Evolutionary conservation across 2,329 filamentous ascomycete species (phyloP).

Genomic region (Talaromyces albobiverticillius): DNA sequence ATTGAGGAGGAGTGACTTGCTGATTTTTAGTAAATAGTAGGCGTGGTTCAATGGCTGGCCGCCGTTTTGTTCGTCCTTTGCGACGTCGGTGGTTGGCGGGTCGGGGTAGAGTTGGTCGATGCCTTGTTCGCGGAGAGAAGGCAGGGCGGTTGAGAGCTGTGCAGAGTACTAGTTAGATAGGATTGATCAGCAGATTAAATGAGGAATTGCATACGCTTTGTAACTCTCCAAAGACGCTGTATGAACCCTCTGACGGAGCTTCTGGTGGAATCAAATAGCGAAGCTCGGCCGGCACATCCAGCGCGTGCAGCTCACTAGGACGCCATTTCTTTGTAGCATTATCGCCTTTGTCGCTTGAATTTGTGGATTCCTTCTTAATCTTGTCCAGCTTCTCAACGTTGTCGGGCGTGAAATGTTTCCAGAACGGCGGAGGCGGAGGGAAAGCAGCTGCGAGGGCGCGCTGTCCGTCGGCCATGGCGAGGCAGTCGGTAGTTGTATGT

Average conservation of each 20-base stretch:
- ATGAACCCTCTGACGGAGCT: conserved; percentile 67
- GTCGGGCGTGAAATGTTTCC: conserved; percentile 77
- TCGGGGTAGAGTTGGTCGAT: conserved; percentile 68
- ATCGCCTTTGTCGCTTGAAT: conserved; percentile 22
- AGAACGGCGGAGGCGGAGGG: conserved; percentile 86
- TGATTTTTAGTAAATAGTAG: conserved; percentile 68
- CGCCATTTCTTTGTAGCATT: conserved; percentile 33
- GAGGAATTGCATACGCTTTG: conserved; percentile 52
- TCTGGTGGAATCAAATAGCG: conserved; percentile 76
- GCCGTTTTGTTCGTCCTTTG: conserved; percentile 43
- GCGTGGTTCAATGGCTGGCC: conserved; percentile 48
- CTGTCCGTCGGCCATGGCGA: conserved; percentile 59
- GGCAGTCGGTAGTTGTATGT: not conserved
- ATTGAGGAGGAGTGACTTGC: conserved; percentile 81
- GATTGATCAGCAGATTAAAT: not conserved
- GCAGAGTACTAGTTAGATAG: not conserved
- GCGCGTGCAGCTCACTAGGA: conserved; percentile 30
- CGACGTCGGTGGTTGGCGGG: conserved; percentile 52
- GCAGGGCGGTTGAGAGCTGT: conserved; percentile 58
- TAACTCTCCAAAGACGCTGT: conserved; percentile 69
- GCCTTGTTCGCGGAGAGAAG: conserved; percentile 65
- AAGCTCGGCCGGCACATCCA: conserved; percentile 66
- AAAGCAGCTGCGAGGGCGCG: conserved; percentile 63
- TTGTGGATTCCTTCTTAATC: conserved; percentile 42
- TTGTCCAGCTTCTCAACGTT: conserved; percentile 63